These are phyloP conservation scores for Fusarium continuum DNA, from an alignment of 2,329 filamentous ascomycete genomes.

Conservation along the genomic window DNA sequence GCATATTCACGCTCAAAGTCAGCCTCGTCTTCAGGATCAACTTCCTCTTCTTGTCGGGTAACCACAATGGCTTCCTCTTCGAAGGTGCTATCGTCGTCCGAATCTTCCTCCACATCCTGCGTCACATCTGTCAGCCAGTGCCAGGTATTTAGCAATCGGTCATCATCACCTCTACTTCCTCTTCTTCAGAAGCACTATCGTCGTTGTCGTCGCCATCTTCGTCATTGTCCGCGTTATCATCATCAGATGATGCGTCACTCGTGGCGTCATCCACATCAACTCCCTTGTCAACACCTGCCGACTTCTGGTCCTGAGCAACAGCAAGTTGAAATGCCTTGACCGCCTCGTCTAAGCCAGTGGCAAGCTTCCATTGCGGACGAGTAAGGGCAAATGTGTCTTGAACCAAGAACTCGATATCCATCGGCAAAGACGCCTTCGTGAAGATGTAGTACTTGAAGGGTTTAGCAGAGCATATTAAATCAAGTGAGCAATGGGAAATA, in stretches of 20 bases:
- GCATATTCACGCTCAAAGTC: conserved; percentile 98
- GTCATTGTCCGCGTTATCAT: conserved; percentile 74
- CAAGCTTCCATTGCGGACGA: conserved; percentile 91
- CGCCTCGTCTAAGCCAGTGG: conserved; percentile 83
- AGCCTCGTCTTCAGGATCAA: conserved; percentile 92
- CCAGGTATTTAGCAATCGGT: background rate
- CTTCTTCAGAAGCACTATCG: conserved; percentile 67
- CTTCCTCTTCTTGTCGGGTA: conserved; percentile 86
- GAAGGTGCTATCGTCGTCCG: conserved; percentile 68
- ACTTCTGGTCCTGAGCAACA: conserved; percentile 89
- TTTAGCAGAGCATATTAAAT: background rate
- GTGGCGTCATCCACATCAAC: conserved; percentile 77
- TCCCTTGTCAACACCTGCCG: conserved; percentile 73
- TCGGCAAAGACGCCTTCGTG: conserved; percentile 87
- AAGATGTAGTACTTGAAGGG: conserved; percentile 82
- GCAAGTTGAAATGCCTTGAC: conserved; percentile 84
- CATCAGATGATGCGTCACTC: conserved; percentile 77
- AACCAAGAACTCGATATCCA: conserved; percentile 97
- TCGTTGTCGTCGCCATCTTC: conserved; percentile 71
- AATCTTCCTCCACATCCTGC: conserved; percentile 60
- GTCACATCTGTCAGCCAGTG: conserved; percentile 24
- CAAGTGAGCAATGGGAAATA: conserved; percentile 43
- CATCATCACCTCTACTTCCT: conserved; percentile 64
- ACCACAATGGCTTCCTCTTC: conserved; percentile 93
- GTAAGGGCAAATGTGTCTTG: conserved; percentile 89